Evolutionary conservation across 306 rosid species (phyloP).

Genomic region (Ormosia emarginata): DNA sequence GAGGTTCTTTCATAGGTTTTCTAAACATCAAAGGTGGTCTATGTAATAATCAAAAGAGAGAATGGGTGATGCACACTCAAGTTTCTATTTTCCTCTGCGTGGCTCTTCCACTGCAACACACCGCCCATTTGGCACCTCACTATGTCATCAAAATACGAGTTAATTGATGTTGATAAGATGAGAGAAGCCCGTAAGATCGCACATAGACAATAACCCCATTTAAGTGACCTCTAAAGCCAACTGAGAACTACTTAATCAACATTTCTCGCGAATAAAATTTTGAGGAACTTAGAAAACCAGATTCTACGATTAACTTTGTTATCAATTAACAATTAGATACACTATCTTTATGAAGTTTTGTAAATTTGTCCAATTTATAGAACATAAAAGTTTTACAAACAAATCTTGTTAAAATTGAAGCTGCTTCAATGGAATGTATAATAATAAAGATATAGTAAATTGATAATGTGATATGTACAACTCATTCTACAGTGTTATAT

Average conservation of each 20-base stretch:
- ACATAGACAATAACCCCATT: background rate
- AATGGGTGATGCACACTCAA: background rate
- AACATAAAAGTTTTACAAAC: constrained; percentile 6
- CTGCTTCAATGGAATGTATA: background rate
- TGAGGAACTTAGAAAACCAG: background rate
- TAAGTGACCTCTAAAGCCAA: background rate
- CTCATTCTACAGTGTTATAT: background rate
- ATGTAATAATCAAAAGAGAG: background rate
- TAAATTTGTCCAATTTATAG: background rate
- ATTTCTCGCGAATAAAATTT: background rate
- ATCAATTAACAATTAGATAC: background rate
- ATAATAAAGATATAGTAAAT: background rate
- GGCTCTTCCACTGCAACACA: background rate
- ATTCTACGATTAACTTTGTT: background rate
- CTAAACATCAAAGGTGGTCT: background rate
- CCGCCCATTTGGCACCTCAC: background rate
- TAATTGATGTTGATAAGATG: background rate
- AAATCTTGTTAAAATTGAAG: constrained; percentile 5
- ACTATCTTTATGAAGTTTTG: background rate
- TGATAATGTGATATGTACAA: background rate
- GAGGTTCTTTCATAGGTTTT: background rate
- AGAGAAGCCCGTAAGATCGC: background rate
- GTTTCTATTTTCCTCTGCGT: background rate
- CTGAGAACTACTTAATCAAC: background rate
- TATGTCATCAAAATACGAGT: background rate